phyloP scores from a whole-genome alignment of 1,139 yeast genomes.

The Taiozyma sp. region DNA sequence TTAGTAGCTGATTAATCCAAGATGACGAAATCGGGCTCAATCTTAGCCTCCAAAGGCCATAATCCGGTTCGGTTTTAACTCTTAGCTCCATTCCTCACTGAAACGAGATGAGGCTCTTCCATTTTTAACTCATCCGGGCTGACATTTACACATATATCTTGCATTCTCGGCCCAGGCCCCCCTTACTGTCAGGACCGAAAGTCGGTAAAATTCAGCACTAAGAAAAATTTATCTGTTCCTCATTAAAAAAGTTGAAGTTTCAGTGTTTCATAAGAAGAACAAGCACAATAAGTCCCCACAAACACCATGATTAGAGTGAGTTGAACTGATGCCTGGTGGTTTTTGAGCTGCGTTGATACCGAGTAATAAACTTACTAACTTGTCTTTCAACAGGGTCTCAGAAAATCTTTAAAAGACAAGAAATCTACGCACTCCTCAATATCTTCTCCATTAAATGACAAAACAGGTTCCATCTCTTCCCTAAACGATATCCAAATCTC shows the following conservation, averaged over 20 bases:
- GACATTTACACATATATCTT: not conserved
- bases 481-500: slow-evolving; percentile 17
- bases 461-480: slow-evolving; percentile 19
- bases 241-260: not conserved
- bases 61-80: too few species aligned
- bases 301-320: slow-evolving; percentile 1
- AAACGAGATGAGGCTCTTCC: not conserved
- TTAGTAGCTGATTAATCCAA: too few species aligned
- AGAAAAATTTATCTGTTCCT: not conserved
- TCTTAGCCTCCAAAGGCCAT: too few species aligned
- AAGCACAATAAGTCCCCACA: not conserved
- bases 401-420: slow-evolving; percentile 25
- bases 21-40: too few species aligned
- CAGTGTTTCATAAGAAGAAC: not conserved
- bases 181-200: slow-evolving; percentile 36
- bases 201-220: slow-evolving; percentile 3
- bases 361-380: not conserved
- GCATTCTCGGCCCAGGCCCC: not conserved
- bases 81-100: not conserved
- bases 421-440: slow-evolving; percentile 21
- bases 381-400: slow-evolving; percentile 17
- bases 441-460: slow-evolving; percentile 18
- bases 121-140: not conserved
- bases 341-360: not conserved
- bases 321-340: not conserved